Evolutionary conservation across 2,329 filamentous ascomycete genomes (phyloP), one percentile per base, ranked within the genome.

Genomic region (Cercospora sp.): DNA sequence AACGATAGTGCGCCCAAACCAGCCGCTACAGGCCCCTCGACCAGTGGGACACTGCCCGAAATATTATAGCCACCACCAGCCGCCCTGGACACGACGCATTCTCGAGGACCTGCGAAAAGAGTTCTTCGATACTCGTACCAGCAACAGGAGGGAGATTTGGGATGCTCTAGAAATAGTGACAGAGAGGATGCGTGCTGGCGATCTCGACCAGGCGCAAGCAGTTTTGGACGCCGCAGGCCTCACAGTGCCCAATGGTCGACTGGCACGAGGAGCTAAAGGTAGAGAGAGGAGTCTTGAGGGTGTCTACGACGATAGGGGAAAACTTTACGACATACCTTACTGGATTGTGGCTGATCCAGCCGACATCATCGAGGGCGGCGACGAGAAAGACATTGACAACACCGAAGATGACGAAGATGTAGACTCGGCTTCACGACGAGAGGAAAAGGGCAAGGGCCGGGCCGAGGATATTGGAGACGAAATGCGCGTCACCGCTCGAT

Each of bases 51-150:
- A 61, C 34, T 70, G 61, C 26, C 77, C 72, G 12, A 62, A 61
- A 26, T 71, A 73, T 53, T 66, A 72, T 32, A 65, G 58, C 13
- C 70, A 72, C 51, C 66, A 67, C 28, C 74, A 72, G 12, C 73
- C 73, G 8, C 80, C 82, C 16, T 96, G 91, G 91, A 93, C 91
- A 0, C 87, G 86, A n/a, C 77, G 81, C 16, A 83, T 90, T 63
- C 83, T 97, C 2, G 87, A 88, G 67, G 85, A 84, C 34, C 92
- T 97, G 80, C 87, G 94, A 60, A 82, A 81, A 60, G 93, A 93
- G 70, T 97, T 96, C 83, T 98, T 97, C 80, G 93, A 97, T 69
- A 97, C 94, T 1, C 85, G 93, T 58, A 92, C 96, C 16, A 91
- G 90, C 0, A 93, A 93, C 2, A 85, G 88, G 3, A 76, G 85